Evolutionary conservation across 1,284 basidiomycete species (phyloP).

Genomic region (Leccinum angustisporum): DNA sequence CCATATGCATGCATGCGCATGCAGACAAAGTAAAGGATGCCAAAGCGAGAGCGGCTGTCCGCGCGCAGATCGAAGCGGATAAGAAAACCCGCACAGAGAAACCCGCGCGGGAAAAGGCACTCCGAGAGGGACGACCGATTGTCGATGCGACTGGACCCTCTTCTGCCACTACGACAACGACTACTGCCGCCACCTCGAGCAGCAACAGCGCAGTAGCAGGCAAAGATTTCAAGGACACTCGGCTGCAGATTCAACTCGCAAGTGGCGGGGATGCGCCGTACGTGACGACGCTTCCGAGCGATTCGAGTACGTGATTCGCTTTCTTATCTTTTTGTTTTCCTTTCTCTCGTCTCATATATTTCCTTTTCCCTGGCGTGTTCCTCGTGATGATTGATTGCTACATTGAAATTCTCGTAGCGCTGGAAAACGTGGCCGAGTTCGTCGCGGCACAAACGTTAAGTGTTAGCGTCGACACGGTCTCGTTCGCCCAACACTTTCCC

Average conservation of each 20-base stretch:
- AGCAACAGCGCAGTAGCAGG: constrained; percentile 48
- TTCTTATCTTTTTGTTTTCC: neutral
- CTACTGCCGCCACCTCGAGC: constrained; percentile 35
- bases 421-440: constrained; percentile 85
- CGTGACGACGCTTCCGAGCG: constrained; percentile 77
- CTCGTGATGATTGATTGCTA: neutral
- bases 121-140: constrained; percentile 69
- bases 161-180: constrained; percentile 29
- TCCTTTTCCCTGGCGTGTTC: neutral
- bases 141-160: constrained; percentile 29
- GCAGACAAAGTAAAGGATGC: constrained; percentile 82
- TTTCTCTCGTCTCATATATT: neutral
- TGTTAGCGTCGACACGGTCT: constrained; percentile 74
- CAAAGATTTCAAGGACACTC: constrained; percentile 79
- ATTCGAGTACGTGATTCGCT: constrained; percentile 60
- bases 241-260: constrained; percentile 82
- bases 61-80: constrained; percentile 92
- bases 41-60: constrained; percentile 79
- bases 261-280: constrained; percentile 72
- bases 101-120: constrained; percentile 85
- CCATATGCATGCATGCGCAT: neutral
- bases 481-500: constrained; percentile 79
- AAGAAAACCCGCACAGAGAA: constrained; percentile 69
- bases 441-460: constrained; percentile 71
- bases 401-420: constrained; percentile 46